Base-by-base conservation (phyloP, 169 alveolate genomes). In the Neospora caninum region DNA sequence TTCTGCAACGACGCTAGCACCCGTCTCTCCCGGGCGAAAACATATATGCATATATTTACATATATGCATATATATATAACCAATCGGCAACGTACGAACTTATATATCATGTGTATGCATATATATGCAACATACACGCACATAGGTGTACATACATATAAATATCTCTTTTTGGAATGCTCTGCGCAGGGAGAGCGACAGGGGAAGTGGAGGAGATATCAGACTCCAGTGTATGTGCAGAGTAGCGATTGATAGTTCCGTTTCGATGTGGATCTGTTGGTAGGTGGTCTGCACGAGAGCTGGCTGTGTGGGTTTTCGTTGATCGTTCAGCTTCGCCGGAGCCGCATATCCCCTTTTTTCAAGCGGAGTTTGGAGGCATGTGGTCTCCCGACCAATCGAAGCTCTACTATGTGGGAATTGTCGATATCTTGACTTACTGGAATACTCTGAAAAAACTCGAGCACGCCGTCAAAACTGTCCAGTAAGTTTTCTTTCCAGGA, bases 381-480 rank as follows among this genome's bases (percentile, higher is more conserved):
- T 64, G 54, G 93, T 88, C 94, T 69, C 38, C 91, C 42, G 94
- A 94, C 92, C 78, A 88, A 29, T 91, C 92, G 69, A 64, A 80
- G 83, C 49, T 91, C 53, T 95, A 95, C 92, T 95, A 87, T 89
- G 73, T 93, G 36, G 96, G 96, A 31, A 93, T 95, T 41, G 91
- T 95, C 45, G 96, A 95, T 73, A 88, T 95, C 34, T 64, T 93
- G 87, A 95, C 96, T 0, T 84, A 41, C 86, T 95, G 94, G 94
- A 88, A 88, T 22, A 69, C 94, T 1, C 86, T 36, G 83, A 92
- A 92, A 88, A 91, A 87, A 39, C 64, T 93, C 41, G 95, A 93
- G 78, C 95, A 93, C 45, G 91, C 84, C 58, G 80, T 87, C 41
- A 91, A 91, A 38, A 96, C 96, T 39, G 96, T 91, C 42, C 92